Evolutionary conservation across 768 basidiomycete species (phyloP).

Genomic region (Termitomyces sp.): DNA sequence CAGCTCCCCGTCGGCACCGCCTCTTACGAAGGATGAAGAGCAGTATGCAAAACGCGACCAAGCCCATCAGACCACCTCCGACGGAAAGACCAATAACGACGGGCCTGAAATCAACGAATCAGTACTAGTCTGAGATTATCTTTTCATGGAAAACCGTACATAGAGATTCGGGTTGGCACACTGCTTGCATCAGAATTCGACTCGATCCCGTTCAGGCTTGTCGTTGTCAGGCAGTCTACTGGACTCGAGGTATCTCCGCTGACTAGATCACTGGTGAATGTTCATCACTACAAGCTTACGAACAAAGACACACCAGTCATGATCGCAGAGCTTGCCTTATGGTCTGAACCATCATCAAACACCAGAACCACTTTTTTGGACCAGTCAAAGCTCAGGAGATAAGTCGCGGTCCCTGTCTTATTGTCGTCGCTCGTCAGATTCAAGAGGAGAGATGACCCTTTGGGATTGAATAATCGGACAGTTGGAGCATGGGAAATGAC

Average conservation of each 20-base stretch:
- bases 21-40: slow-evolving; percentile 41
- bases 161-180: slow-evolving; percentile 3
- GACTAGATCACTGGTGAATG: slow-evolving; percentile 18
- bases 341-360: slow-evolving; percentile 36
- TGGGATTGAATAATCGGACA: slow-evolving; percentile 37
- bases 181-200: too few species aligned
- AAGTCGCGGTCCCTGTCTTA: slow-evolving; percentile 34
- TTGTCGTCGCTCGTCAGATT: slow-evolving; percentile 23
- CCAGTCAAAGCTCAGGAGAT: slow-evolving; percentile 35
- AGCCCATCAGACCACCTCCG: slow-evolving; percentile 35
- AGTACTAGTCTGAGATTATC: neutral
- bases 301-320: slow-evolving; percentile 32
- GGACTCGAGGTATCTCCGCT: slow-evolving; percentile 28
- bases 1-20: slow-evolving; percentile 24
- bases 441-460: slow-evolving; percentile 26
- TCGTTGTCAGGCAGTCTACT: slow-evolving; percentile 10
- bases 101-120: slow-evolving; percentile 24
- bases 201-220: too few species aligned
- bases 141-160: slow-evolving; percentile 12
- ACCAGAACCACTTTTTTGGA: slow-evolving; percentile 39
- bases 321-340: slow-evolving; percentile 38
- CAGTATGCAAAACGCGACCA: slow-evolving; percentile 38
- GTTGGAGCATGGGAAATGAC: slow-evolving; percentile 25
- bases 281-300: neutral
- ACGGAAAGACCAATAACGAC: slow-evolving; percentile 44